Percentiles rank a stretch among this genome's conserved stretches.
Conservation (phyloP, 2,329 filamentous ascomycete genomes). For the Hypoxylon sp. region DNA sequence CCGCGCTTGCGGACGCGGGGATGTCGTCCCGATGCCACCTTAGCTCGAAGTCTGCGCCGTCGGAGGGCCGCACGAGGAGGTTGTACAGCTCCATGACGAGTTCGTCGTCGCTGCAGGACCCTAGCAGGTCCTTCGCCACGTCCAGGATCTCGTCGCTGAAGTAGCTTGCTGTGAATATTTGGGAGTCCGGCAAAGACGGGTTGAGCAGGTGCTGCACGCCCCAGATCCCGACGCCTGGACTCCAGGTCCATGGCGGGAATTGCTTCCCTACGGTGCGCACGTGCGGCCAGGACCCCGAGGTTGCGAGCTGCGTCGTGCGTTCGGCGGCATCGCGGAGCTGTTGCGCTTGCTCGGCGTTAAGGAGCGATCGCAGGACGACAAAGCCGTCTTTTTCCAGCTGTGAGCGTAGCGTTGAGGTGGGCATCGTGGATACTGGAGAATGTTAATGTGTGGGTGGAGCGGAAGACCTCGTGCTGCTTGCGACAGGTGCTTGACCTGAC, state of each 20-base stretch:
- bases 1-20: conserved; percentile 70
- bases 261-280: conserved; percentile 89
- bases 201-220: conserved; percentile 89
- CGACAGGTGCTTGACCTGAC: neutral
- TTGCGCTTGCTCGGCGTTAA: conserved; percentile 68
- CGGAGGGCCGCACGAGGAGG: conserved; percentile 79
- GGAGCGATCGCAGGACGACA: conserved; percentile 76
- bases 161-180: conserved; percentile 76
- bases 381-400: conserved; percentile 79
- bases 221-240: conserved; percentile 79
- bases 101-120: conserved; percentile 52
- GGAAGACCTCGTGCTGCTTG: conserved; percentile 21
- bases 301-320: conserved; percentile 70
- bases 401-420: conserved; percentile 56
- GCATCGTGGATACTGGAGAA: conserved; percentile 24
- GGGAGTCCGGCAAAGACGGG: conserved; percentile 73
- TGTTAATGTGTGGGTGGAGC: conserved; percentile 7
- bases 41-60: conserved; percentile 79
- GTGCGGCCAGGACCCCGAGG: conserved; percentile 81
- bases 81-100: conserved; percentile 92
- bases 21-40: conserved; percentile 92
- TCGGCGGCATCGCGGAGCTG: conserved; percentile 71
- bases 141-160: conserved; percentile 75
- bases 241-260: conserved; percentile 83
- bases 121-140: conserved; percentile 75